Evolutionary conservation across 2,329 filamentous ascomycete genomes (phyloP).

Genomic region (Colletotrichum karsti): DNA sequence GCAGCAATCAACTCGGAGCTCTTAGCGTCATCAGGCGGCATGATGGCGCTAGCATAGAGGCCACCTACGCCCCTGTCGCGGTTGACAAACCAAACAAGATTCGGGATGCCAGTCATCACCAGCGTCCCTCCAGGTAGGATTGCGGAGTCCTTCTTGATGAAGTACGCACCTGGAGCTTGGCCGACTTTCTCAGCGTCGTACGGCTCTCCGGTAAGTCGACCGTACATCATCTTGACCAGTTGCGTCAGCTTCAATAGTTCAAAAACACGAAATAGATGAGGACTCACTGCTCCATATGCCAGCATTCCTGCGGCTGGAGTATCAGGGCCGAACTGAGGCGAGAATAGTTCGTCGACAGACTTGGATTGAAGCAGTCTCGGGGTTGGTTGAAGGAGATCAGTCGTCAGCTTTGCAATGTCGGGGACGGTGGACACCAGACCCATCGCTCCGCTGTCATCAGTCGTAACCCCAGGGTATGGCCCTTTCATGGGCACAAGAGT

Average conservation of each 20-base stretch:
- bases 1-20: background rate
- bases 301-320: background rate
- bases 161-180: background rate
- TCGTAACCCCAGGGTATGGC: background rate
- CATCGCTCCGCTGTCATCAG: background rate
- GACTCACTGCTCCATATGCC: background rate
- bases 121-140: background rate
- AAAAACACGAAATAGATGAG: background rate
- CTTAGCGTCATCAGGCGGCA: background rate
- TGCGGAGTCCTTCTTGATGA: background rate
- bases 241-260: background rate
- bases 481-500: background rate
- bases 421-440: background rate
- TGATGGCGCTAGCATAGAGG: constrained; percentile 30
- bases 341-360: background rate
- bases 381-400: background rate
- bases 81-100: constrained; percentile 6
- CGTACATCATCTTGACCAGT: background rate
- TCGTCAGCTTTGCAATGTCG: background rate
- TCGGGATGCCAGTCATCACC: background rate
- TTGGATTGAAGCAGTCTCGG: background rate
- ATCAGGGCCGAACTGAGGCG: background rate
- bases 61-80: background rate
- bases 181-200: constrained; percentile 1
- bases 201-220: background rate